Percentiles rank a stretch among this genome's conserved stretches.
Conservation (phyloP, 2,329 filamentous ascomycete species). For the Epichloe amarillans region DNA sequence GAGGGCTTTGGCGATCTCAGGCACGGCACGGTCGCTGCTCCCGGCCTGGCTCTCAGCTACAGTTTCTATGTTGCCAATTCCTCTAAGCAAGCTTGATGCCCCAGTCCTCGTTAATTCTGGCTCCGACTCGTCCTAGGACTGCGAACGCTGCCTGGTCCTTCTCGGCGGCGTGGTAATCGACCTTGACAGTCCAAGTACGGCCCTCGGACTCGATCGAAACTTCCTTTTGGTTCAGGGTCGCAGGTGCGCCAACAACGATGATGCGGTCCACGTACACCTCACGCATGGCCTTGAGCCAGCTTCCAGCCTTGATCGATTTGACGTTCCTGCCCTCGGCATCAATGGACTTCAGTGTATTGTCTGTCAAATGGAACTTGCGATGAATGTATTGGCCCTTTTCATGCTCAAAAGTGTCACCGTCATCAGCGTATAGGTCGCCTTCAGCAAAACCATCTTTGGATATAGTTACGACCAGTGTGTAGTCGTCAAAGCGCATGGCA, state of each 20-base stretch:
- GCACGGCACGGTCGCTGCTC: too few species aligned
- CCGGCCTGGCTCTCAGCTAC: background rate
- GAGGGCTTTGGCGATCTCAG: too few species aligned
- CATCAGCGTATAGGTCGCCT: slow-evolving; percentile 80
- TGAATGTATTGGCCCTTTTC: slow-evolving; percentile 79
- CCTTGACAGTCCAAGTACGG: slow-evolving; percentile 40
- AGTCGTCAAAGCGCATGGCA: slow-evolving; percentile 89
- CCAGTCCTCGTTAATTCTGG: slow-evolving; percentile 41
- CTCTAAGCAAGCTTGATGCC: slow-evolving; percentile 21
- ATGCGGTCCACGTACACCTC: slow-evolving; percentile 72
- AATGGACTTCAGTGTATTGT: slow-evolving; percentile 50
- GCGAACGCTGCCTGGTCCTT: slow-evolving; percentile 37
- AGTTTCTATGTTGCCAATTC: background rate
- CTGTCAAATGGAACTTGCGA: slow-evolving; percentile 58
- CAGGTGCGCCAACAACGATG: slow-evolving; percentile 67
- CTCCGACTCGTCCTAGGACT: slow-evolving; percentile 37
- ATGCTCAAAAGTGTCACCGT: slow-evolving; percentile 86
- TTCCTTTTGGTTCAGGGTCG: slow-evolving; percentile 51
- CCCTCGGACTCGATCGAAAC: slow-evolving; percentile 43
- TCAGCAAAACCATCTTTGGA: slow-evolving; percentile 48
- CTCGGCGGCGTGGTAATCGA: slow-evolving; percentile 43
- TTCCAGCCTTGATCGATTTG: slow-evolving; percentile 44
- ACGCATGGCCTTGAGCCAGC: slow-evolving; percentile 68
- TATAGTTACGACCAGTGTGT: slow-evolving; percentile 70
- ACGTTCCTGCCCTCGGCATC: slow-evolving; percentile 45